phyloP scores from a whole-genome alignment of 495 filamentous ascomycete genomes.

The Tricharina praecox region DNA sequence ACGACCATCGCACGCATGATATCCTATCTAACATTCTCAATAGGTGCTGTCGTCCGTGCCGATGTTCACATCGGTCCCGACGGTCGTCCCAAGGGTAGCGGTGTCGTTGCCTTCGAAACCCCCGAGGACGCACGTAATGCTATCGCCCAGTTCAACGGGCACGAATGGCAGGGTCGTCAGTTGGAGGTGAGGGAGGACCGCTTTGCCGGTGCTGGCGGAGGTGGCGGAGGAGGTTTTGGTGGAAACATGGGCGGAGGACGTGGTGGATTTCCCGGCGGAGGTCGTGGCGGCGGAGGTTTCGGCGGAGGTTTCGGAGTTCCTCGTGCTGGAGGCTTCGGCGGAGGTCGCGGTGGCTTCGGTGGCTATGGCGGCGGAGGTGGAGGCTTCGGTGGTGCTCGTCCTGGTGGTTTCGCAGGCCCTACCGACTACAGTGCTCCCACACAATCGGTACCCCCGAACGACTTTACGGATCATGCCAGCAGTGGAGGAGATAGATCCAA shows the following conservation, averaged over 20 bases:
- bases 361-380: constrained; percentile 33
- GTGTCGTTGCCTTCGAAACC: constrained; percentile 90
- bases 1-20: no score
- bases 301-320: constrained; percentile 41
- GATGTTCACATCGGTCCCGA: constrained; percentile 87
- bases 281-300: constrained; percentile 34
- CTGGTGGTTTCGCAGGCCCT: constrained; percentile 29
- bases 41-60: constrained; percentile 77
- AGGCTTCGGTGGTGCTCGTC: constrained; percentile 32
- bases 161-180: constrained; percentile 89
- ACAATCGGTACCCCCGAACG: constrained; percentile 65
- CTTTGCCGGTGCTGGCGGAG: constrained; percentile 54
- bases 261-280: constrained; percentile 37
- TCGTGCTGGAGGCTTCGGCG: constrained; percentile 36
- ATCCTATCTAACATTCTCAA: constrained; percentile 1
- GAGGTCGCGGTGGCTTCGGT: constrained; percentile 33
- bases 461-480: constrained; percentile 88
- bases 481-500: constrained; percentile 68
- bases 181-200: constrained; percentile 94
- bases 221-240: constrained; percentile 34
- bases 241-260: constrained; percentile 31
- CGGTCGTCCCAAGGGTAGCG: constrained; percentile 86
- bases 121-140: constrained; percentile 88
- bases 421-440: constrained; percentile 28
- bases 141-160: constrained; percentile 93